Conservation (phyloP, 164 flowering plant genomes). For the Vitis rupestris region DNA sequence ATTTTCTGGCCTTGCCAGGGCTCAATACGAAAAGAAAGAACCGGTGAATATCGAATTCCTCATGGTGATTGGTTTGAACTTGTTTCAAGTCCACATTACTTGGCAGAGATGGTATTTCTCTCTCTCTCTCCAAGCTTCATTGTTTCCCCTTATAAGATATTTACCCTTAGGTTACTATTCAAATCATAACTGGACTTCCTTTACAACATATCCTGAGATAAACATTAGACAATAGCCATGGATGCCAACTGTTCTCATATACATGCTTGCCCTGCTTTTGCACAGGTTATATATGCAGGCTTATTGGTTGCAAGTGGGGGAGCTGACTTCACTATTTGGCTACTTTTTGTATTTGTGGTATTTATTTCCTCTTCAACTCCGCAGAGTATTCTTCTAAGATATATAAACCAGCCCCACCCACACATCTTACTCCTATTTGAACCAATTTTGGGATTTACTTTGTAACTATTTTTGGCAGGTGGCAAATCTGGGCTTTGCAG, state of each 20-base stretch:
- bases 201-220: too few relatives aligned
- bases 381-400: not conserved
- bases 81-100: constrained; percentile 88
- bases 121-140: constrained; percentile 11
- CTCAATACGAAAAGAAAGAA: constrained; percentile 43
- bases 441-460: not conserved
- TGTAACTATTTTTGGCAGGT: constrained; percentile 41
- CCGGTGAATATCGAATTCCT: constrained; percentile 67
- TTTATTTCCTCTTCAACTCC: not conserved
- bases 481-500: constrained; percentile 66
- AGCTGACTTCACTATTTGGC: constrained; percentile 69
- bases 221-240: too few relatives aligned
- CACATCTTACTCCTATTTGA: too few relatives aligned
- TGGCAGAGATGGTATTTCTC: constrained; percentile 79
- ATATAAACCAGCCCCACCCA: too few relatives aligned
- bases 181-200: too few relatives aligned
- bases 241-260: too few relatives aligned
- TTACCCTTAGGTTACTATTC: too few relatives aligned
- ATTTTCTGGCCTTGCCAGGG: constrained; percentile 46
- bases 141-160: too few relatives aligned
- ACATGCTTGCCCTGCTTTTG: not conserved
- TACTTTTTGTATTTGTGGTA: constrained; percentile 85
- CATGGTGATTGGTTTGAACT: constrained; percentile 87
- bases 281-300: constrained; percentile 82
- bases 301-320: constrained; percentile 81